A percentile compares a stretch with the other conserved stretches of the same genome.
Conservation (phyloP, 192 early-diverging fungal species). For the Spizellomyces punctatus region DNA sequence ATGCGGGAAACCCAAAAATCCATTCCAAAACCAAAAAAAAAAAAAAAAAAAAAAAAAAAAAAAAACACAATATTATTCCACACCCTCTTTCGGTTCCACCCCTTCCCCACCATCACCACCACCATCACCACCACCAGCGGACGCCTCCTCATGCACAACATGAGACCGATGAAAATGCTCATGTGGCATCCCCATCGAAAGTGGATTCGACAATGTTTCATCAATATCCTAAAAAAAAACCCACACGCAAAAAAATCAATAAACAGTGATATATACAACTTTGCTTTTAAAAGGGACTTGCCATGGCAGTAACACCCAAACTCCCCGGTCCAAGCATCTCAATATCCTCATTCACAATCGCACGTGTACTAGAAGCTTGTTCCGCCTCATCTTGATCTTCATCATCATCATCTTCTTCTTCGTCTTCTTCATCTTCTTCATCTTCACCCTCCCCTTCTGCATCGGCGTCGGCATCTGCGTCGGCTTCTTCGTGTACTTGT, state of each 20-base stretch:
- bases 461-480: neutral
- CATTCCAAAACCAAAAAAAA: no score
- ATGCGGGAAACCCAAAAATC: no score
- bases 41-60: no score
- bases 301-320: no score
- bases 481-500: neutral
- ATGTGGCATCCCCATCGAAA: conserved; percentile 4
- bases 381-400: conserved; percentile 8
- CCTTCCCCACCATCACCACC: no score
- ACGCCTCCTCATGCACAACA: no score
- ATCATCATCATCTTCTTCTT: neutral
- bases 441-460: conserved; percentile 3
- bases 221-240: conserved; percentile 7
- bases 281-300: no score
- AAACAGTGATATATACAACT: no score
- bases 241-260: no score
- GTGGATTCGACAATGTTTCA: neutral
- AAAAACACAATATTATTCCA: no score
- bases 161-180: neutral
- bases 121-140: no score
- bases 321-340: conserved; percentile 7
- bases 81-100: no score
- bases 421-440: neutral
- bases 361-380: neutral
- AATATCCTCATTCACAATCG: conserved; percentile 8